Base-by-base conservation (phyloP, 257 asterid genomes). In the Misopates orontium region DNA sequence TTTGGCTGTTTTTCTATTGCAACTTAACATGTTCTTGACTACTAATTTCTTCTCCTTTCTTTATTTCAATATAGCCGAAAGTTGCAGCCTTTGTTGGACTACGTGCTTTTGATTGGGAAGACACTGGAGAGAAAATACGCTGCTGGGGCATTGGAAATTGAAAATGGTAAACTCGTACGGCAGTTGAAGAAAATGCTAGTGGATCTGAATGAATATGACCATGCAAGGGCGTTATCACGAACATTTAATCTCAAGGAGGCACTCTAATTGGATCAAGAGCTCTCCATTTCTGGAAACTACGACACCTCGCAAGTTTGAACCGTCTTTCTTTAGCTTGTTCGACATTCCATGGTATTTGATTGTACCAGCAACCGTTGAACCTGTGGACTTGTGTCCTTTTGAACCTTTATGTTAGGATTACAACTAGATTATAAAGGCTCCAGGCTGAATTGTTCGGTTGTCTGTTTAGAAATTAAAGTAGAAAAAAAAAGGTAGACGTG, bases 241-340 rank as follows among this genome's bases (percentile, higher is more conserved):
- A 87, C 89, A 15, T 94, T 94, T 62, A 88, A 80, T 77, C 89
- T 94, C 75, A 90, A 87, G 81, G 99, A 94, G 80, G 99, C 99
- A 8, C 87, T 94, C 13, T 94, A 76, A 39, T 61, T 9, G 16
- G 31, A 36, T 49, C 16, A 11, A 25, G 31, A 47, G 28, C 21
- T 19, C 3, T 12, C 16, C 8, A 32, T 10, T 25, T 24, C 15
- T 25, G n/a, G 49, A 56, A 20, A 20, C 18, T 11, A 45, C 1
- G 63, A 15, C 54, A 42, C 31, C 42, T 36, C 59, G 53, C 9
- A 13, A 54, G 62, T 65, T 59, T 36, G 42, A 69, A 20, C 12
- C 42, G 10, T 17, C 40, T 52, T 25, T 69, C 61, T 77, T 51
- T 52, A 69, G 24, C 73, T 73, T 61, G 36, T 28, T 28, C 4